Evolutionary conservation across 371 early-diverging fungal genomes (phyloP).

Genomic region (Blastocladiella emersonii): DNA sequence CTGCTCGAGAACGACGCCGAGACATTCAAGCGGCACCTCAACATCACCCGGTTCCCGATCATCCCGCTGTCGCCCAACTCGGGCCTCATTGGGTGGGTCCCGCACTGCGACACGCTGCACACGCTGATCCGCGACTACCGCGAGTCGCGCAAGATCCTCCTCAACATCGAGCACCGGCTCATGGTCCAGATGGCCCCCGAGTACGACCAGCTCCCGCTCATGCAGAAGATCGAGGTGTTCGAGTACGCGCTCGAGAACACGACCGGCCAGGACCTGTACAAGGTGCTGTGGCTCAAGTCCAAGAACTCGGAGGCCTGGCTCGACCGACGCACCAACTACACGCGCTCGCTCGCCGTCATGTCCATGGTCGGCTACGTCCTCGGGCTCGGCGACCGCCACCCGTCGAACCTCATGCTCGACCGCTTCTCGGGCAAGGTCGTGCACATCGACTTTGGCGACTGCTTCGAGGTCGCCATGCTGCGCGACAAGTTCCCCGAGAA

Average conservation of each 20-base stretch:
- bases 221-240: conserved; percentile 95
- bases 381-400: conserved; percentile 96
- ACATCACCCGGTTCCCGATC: conserved; percentile 83
- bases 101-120: conserved; percentile 87
- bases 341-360: conserved; percentile 91
- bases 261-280: conserved; percentile 87
- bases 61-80: conserved; percentile 94
- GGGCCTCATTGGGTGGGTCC: conserved; percentile 94
- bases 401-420: conserved; percentile 95
- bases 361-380: conserved; percentile 98
- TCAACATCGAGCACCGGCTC: conserved; percentile 85
- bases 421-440: conserved; percentile 84
- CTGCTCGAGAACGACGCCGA: conserved; percentile 73
- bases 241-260: conserved; percentile 88
- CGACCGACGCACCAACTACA: conserved; percentile 89
- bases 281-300: conserved; percentile 91
- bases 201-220: conserved; percentile 76
- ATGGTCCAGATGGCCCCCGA: conserved; percentile 93
- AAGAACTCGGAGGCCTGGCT: conserved; percentile 93
- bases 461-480: conserved; percentile 96
- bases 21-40: conserved; percentile 83
- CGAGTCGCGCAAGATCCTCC: conserved; percentile 48
- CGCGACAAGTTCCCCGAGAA: conserved; percentile 95
- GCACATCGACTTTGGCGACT: conserved; percentile 98
- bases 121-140: conserved; percentile 52